These are phyloP conservation scores for Claviceps humidiphila DNA, from an alignment of 2,329 filamentous ascomycete genomes.

Conservation along the genomic window DNA sequence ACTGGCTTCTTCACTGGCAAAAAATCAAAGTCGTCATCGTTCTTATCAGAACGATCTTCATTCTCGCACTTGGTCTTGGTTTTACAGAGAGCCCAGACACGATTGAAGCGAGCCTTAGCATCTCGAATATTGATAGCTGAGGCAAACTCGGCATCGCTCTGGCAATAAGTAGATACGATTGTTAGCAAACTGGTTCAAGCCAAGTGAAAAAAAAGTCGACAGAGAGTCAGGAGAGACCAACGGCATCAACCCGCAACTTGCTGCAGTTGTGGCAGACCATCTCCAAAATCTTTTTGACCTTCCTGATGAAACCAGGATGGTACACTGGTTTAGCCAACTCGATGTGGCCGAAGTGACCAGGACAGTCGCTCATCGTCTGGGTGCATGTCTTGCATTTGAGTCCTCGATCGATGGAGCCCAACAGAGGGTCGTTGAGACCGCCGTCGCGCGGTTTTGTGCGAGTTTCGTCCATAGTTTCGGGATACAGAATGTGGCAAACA, in stretches of 20 bases:
- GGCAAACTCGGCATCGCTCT: constrained; percentile 76
- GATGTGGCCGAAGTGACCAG: constrained; percentile 97
- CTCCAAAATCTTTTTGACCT: constrained; percentile 98
- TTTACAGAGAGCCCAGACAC: constrained; percentile 86
- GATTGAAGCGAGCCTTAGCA: constrained; percentile 86
- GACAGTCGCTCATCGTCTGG: constrained; percentile 90
- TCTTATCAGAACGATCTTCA: constrained; percentile 55
- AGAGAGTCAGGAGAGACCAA: constrained; percentile 57
- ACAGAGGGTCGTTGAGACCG: constrained; percentile 87
- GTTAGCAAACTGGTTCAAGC: constrained; percentile 46
- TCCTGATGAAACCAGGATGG: constrained; percentile 91
- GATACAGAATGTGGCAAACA: constrained; percentile 88
- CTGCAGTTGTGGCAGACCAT: constrained; percentile 98
- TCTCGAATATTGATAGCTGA: constrained; percentile 76
- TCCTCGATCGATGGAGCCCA: constrained; percentile 91
- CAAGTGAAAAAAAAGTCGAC: constrained; percentile 31
- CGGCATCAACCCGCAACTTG: constrained; percentile 93
- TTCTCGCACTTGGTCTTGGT: constrained; percentile 75
- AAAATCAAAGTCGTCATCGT: constrained; percentile 56
- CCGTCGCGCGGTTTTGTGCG: constrained; percentile 80
- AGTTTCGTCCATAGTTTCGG: constrained; percentile 98
- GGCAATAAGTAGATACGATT: constrained; percentile 26
- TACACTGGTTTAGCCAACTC: constrained; percentile 94
- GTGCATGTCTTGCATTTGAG: constrained; percentile 95
- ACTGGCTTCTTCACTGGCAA: constrained; percentile 45